A percentile compares a stretch with the other conserved stretches of the same genome.
phyloP scores from a whole-genome alignment of 2,329 filamentous ascomycete genomes.

The Celoporthe dispersa region DNA sequence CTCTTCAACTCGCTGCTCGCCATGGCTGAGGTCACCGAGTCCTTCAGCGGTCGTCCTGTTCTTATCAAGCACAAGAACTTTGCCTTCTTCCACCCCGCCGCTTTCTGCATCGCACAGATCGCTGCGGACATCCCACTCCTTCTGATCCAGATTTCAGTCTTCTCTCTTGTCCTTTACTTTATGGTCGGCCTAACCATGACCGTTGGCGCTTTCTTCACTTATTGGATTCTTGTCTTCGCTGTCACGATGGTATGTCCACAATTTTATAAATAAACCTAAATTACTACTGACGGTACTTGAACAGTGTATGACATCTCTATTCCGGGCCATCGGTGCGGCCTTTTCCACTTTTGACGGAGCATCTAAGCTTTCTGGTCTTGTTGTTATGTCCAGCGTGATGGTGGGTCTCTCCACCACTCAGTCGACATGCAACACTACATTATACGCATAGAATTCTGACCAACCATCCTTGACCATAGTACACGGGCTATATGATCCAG shows the following conservation, averaged over 20 bases:
- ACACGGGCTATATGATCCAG: conserved; percentile 67
- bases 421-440: too few species aligned
- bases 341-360: conserved; percentile 63
- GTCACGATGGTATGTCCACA: too few species aligned
- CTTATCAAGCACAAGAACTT: conserved; percentile 63
- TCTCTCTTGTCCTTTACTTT: too few species aligned
- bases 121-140: conserved; percentile 57
- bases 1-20: conserved; percentile 65
- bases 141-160: too few species aligned
- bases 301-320: conserved; percentile 32
- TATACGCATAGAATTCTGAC: neutral
- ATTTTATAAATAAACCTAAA: too few species aligned
- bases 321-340: conserved; percentile 58
- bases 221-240: too few species aligned
- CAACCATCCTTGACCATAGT: conserved; percentile 36
- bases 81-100: conserved; percentile 60
- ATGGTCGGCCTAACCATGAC: too few species aligned
- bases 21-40: conserved; percentile 69
- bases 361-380: conserved; percentile 58
- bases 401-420: conserved; percentile 39
- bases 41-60: conserved; percentile 64
- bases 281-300: too few species aligned
- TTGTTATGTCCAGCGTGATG: conserved; percentile 44
- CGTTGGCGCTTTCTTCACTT: too few species aligned
- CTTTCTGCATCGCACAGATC: conserved; percentile 62